Conservation (phyloP, 83 land plant species). For the Diphasiastrum complanatum region DNA sequence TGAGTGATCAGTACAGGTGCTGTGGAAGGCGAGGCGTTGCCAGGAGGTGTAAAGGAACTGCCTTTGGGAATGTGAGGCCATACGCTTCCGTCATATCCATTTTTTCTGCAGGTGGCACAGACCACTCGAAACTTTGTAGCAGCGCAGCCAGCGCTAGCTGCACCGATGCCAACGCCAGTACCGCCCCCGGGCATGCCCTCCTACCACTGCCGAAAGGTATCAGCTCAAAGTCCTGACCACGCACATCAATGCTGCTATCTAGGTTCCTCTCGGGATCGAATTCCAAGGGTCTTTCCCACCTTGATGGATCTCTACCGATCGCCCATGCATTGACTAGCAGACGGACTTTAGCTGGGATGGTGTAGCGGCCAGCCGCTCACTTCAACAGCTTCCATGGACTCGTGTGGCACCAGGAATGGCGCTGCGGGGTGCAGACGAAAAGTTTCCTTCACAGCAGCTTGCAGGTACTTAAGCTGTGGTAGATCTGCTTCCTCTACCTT, state of each 20-base stretch:
- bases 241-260: too few relatives aligned
- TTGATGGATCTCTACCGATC: slow-evolving; percentile 7
- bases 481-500: slow-evolving; percentile 12
- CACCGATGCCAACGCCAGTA: background rate
- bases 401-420: slow-evolving; percentile 1
- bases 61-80: slow-evolving; percentile 5
- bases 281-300: slow-evolving; percentile 2
- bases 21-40: too few relatives aligned
- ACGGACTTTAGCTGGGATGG: background rate
- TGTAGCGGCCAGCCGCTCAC: slow-evolving; percentile 2
- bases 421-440: slow-evolving; percentile 5
- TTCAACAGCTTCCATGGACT: background rate
- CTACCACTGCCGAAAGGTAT: too few relatives aligned
- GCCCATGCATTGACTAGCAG: slow-evolving; percentile 4
- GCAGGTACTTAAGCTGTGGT: background rate
- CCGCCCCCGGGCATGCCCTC: background rate
- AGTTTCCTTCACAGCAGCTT: slow-evolving; percentile 7
- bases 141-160: background rate
- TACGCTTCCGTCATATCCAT: slow-evolving; percentile 14
- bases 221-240: too few relatives aligned
- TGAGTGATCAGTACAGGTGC: too few relatives aligned
- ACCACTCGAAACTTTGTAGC: slow-evolving; percentile 16
- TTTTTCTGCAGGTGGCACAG: background rate
- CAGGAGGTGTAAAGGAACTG: too few relatives aligned
- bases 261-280: slow-evolving; percentile 7